A percentile compares a stretch with the other conserved stretches of the same genome.
phyloP scores from a whole-genome alignment of 2,329 filamentous ascomycete genomes.

The Exophiala viscosa region DNA sequence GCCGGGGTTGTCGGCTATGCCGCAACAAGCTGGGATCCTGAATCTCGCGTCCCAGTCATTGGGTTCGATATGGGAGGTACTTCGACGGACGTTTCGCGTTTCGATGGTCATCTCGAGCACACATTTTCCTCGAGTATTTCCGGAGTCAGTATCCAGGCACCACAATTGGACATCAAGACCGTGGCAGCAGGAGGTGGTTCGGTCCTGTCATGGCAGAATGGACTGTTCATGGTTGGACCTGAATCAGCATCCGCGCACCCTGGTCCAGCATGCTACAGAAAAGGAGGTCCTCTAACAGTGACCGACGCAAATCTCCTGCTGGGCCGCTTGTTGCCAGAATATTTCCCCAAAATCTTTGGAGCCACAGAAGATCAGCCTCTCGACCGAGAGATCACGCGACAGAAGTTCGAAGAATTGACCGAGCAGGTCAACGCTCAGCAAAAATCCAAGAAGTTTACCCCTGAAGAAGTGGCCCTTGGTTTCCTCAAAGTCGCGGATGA shows the following conservation, averaged over 20 bases:
- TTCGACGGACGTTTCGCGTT: constrained; percentile 77
- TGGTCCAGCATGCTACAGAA: constrained; percentile 84
- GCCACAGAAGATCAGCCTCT: constrained; percentile 70
- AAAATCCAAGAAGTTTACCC: constrained; percentile 28
- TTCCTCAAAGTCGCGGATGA: constrained; percentile 43
- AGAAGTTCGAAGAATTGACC: constrained; percentile 43
- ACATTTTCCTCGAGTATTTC: constrained; percentile 84
- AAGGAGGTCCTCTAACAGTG: constrained; percentile 84
- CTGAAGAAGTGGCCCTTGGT: constrained; percentile 38
- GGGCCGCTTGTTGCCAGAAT: constrained; percentile 64
- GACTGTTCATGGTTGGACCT: constrained; percentile 83
- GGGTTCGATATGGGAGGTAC: constrained; percentile 90
- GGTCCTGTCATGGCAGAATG: constrained; percentile 72
- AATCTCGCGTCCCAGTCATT: constrained; percentile 69
- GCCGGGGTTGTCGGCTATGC: constrained; percentile 68
- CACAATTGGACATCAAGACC: constrained; percentile 82
- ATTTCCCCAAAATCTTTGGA: constrained; percentile 91
- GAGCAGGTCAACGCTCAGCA: constrained; percentile 40
- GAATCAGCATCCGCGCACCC: constrained; percentile 86
- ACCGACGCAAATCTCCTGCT: constrained; percentile 87
- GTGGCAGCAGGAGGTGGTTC: constrained; percentile 64
- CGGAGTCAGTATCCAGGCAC: constrained; percentile 78
- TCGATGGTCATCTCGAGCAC: constrained; percentile 76
- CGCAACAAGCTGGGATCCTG: constrained; percentile 42
- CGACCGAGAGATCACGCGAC: constrained; percentile 39